Conservation (phyloP, 495 filamentous ascomycete species). For the Aspergillus bridgeri region DNA sequence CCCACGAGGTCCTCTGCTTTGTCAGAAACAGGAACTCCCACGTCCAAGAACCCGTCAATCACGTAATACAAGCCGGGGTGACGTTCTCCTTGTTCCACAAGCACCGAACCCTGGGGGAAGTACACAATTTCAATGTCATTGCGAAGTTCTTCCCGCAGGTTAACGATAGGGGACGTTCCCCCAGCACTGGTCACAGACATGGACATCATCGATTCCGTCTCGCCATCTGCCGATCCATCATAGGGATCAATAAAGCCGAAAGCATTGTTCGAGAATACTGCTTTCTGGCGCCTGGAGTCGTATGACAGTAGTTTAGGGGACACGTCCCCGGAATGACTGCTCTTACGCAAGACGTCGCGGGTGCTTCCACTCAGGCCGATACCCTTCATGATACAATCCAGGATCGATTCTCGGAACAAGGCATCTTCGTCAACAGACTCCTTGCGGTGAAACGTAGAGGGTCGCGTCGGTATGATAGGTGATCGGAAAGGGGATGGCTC, state of each 20-base stretch:
- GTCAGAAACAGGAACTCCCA: conserved; percentile 67
- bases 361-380: conserved; percentile 71
- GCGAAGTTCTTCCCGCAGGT: conserved; percentile 68
- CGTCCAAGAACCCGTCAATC: conserved; percentile 94
- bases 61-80: conserved; percentile 97
- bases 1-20: conserved; percentile 43
- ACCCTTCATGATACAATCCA: conserved; percentile 94
- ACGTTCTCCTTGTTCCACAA: conserved; percentile 96
- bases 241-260: conserved; percentile 94
- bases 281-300: conserved; percentile 79
- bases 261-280: conserved; percentile 81
- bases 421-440: conserved; percentile 81
- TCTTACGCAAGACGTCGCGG: conserved; percentile 57
- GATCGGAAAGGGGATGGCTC: conserved; percentile 56
- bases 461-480: conserved; percentile 25
- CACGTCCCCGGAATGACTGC: conserved; percentile 66
- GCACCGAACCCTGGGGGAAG: conserved; percentile 88
- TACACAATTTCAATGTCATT: conserved; percentile 97
- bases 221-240: conserved; percentile 75
- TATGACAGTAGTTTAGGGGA: conserved; percentile 84
- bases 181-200: conserved; percentile 55
- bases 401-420: conserved; percentile 81
- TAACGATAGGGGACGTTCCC: conserved; percentile 51
- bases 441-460: conserved; percentile 58
- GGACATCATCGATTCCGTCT: conserved; percentile 80